phyloP scores from a whole-genome alignment of 257 asterid genomes.

The Linaria vulgaris region DNA sequence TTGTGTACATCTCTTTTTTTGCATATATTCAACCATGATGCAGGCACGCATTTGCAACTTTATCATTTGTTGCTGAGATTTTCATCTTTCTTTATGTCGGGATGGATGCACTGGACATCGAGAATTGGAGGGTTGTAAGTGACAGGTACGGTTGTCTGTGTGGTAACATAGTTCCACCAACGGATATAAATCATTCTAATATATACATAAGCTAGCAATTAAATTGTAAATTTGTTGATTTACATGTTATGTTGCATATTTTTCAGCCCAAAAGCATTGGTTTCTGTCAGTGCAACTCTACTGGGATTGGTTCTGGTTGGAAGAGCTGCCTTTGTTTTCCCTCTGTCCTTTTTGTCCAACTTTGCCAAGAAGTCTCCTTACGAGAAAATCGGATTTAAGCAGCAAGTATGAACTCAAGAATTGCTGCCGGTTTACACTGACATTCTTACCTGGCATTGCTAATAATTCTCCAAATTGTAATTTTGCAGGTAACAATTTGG shows the following conservation, averaged over 20 bases:
- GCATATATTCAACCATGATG: slow-evolving; percentile 25
- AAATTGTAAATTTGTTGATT: background rate
- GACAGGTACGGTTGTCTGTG: slow-evolving; percentile 52
- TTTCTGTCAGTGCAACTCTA: slow-evolving; percentile 72
- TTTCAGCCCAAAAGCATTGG: slow-evolving; percentile 70
- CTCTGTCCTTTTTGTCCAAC: slow-evolving; percentile 84
- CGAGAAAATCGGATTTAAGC: slow-evolving; percentile 67
- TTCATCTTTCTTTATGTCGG: slow-evolving; percentile 96
- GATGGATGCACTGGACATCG: slow-evolving; percentile 98
- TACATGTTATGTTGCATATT: background rate
- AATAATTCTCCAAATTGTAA: slow-evolving; percentile 10
- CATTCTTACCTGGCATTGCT: slow-evolving; percentile 21
- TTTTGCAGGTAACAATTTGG: slow-evolving; percentile 81
- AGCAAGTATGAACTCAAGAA: slow-evolving; percentile 60
- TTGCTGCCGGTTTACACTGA: slow-evolving; percentile 2
- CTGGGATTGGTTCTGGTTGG: slow-evolving; percentile 84
- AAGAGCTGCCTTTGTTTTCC: slow-evolving; percentile 96
- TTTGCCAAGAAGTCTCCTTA: slow-evolving; percentile 63
- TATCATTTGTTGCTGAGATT: slow-evolving; percentile 89
- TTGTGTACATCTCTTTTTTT: slow-evolving; percentile 22
- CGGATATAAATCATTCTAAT: background rate
- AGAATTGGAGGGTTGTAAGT: slow-evolving; percentile 85
- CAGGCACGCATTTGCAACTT: slow-evolving; percentile 95
- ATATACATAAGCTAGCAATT: slow-evolving; percentile 19
- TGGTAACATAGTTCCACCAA: slow-evolving; percentile 1